Evolutionary conservation across 441 rosid species (phyloP).

Genomic region (Erodium moschatum): DNA sequence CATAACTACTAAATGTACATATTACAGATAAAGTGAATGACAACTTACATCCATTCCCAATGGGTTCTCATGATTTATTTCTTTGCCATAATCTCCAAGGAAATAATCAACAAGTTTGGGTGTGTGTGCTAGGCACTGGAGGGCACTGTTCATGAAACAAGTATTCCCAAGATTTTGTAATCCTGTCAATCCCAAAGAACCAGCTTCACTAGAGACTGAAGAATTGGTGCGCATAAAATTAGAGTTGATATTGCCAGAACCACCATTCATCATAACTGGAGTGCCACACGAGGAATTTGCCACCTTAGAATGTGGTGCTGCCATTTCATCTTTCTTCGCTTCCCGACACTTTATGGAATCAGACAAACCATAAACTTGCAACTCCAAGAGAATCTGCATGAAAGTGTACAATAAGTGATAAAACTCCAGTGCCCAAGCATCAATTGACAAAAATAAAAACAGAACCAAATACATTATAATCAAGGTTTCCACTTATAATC

Average conservation of each 20-base stretch:
- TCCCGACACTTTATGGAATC: slow-evolving; percentile 58
- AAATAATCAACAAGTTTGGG: slow-evolving; percentile 71
- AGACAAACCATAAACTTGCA: slow-evolving; percentile 72
- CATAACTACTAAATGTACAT: slow-evolving; percentile 9
- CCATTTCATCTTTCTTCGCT: slow-evolving; percentile 50
- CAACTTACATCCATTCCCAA: slow-evolving; percentile 62
- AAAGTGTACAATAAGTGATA: slow-evolving; percentile 20
- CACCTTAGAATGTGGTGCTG: slow-evolving; percentile 32
- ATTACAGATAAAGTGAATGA: slow-evolving; percentile 17
- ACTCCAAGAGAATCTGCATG: slow-evolving; percentile 53
- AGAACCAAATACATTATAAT: slow-evolving; percentile 5
- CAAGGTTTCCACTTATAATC: neutral
- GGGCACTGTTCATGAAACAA: slow-evolving; percentile 72
- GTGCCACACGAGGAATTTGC: slow-evolving; percentile 23
- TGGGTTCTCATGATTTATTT: slow-evolving; percentile 63
- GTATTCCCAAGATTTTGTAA: slow-evolving; percentile 78
- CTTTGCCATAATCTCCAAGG: slow-evolving; percentile 59
- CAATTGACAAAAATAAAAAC: slow-evolving; percentile 9
- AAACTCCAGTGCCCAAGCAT: slow-evolving; percentile 9
- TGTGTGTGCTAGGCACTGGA: slow-evolving; percentile 78
- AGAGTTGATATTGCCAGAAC: slow-evolving; percentile 34
- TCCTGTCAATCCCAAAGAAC: slow-evolving; percentile 66
- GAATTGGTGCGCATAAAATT: slow-evolving; percentile 31
- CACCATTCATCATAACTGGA: slow-evolving; percentile 38
- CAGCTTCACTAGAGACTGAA: slow-evolving; percentile 51